These are phyloP conservation scores for Neurospora sp. DNA, from an alignment of 495 filamentous ascomycete species.

Conservation along the genomic window DNA sequence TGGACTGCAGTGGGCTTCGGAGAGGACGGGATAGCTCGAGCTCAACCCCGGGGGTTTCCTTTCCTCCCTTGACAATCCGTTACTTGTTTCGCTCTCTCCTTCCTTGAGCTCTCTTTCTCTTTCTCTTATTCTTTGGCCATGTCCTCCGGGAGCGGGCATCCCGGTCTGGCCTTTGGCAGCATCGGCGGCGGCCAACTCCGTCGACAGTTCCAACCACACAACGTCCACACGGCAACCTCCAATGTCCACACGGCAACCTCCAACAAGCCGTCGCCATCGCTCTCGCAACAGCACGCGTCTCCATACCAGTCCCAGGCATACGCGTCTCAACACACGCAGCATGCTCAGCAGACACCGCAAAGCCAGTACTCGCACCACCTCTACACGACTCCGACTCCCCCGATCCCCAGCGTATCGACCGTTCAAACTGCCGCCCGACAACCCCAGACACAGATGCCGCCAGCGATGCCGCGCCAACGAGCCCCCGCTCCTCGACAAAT, in stretches of 20 bases:
- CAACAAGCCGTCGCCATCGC: slow-evolving; percentile 27
- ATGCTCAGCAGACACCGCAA: slow-evolving; percentile 8
- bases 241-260: slow-evolving; percentile 25
- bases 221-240: slow-evolving; percentile 25
- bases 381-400: slow-evolving; percentile 23
- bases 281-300: slow-evolving; percentile 22
- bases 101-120: neutral
- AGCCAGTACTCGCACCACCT: slow-evolving; percentile 20
- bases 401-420: slow-evolving; percentile 25
- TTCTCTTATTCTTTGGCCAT: slow-evolving; percentile 14
- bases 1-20: neutral
- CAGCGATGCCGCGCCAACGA: slow-evolving; percentile 27
- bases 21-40: neutral
- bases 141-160: slow-evolving; percentile 21
- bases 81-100: slow-evolving; percentile 2
- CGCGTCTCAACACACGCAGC: slow-evolving; percentile 4
- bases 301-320: slow-evolving; percentile 15
- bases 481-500: slow-evolving; percentile 24
- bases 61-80: neutral
- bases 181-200: slow-evolving; percentile 10
- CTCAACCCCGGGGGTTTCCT: neutral
- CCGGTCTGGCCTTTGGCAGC: slow-evolving; percentile 17
- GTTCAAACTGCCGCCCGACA: slow-evolving; percentile 31
- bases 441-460: slow-evolving; percentile 20
- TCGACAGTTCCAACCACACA: slow-evolving; percentile 24